Percentiles rank a stretch among this genome's conserved stretches.
These are phyloP conservation scores for Suhomyces sp. DNA, from an alignment of 805 yeast genomes.

Conservation along the genomic window DNA sequence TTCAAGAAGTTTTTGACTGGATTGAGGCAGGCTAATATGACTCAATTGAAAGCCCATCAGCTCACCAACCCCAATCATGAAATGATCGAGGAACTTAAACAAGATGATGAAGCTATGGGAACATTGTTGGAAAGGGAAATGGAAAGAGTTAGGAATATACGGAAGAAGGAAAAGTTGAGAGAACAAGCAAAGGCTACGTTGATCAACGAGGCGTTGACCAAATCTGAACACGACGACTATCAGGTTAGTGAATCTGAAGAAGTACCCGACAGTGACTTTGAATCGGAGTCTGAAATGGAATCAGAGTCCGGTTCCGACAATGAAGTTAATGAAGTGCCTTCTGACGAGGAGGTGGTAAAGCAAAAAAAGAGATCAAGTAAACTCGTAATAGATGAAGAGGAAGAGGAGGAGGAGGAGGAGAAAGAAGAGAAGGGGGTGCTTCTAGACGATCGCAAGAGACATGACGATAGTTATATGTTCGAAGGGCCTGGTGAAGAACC, in stretches of 20 bases:
- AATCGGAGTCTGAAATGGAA: conserved; percentile 9
- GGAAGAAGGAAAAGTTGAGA: conserved; percentile 40
- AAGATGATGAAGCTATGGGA: conserved; percentile 45
- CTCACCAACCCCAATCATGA: conserved; percentile 24
- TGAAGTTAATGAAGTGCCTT: background rate
- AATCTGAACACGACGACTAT: conserved; percentile 19
- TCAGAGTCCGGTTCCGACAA: background rate
- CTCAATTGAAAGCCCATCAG: conserved; percentile 36
- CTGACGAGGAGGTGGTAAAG: conserved; percentile 2
- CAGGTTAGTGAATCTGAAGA: conserved; percentile 9
- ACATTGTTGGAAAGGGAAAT: conserved; percentile 49
- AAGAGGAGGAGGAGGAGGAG: conserved; percentile 16
- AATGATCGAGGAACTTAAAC: conserved; percentile 34
- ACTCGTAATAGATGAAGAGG: conserved; percentile 11
- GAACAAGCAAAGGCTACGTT: conserved; percentile 37
- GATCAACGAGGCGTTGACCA: conserved; percentile 14
- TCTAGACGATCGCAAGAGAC: conserved; percentile 12
- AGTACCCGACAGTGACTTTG: conserved; percentile 15
- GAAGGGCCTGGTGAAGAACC: conserved; percentile 16
- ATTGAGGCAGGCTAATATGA: conserved; percentile 43
- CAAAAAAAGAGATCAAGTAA: conserved; percentile 6
- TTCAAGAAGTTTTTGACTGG: conserved; percentile 29
- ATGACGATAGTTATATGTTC: conserved; percentile 31
- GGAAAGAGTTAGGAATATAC: conserved; percentile 44
- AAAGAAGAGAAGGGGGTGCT: conserved; percentile 7